These are phyloP conservation scores for Metschnikowia lachancei DNA, from an alignment of 805 yeast genomes.

Conservation along the genomic window DNA sequence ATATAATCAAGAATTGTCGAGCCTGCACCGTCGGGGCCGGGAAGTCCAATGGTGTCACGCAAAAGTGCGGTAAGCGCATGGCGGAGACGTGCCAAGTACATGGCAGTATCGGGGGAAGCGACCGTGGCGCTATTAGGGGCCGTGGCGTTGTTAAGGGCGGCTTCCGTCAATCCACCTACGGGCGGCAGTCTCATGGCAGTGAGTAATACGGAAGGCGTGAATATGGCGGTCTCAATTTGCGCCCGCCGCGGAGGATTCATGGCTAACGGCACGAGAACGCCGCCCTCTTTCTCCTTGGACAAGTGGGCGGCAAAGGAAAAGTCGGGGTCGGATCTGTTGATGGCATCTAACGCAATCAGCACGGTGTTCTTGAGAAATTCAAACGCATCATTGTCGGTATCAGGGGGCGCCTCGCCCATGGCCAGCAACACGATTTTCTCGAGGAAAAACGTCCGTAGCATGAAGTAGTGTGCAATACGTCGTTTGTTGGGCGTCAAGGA, in stretches of 20 bases:
- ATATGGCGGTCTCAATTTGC: conserved; percentile 3
- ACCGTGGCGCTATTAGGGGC: neutral
- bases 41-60: conserved; percentile 2
- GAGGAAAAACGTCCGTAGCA: conserved; percentile 12
- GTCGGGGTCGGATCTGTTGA: neutral
- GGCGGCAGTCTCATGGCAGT: neutral
- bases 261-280: conserved; percentile 15
- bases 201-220: conserved; percentile 9
- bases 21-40: neutral
- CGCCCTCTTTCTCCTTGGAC: conserved; percentile 12
- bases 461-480: conserved; percentile 11
- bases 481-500: conserved; percentile 3
- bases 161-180: no score
- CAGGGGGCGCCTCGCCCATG: conserved; percentile 1
- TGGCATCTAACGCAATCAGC: conserved; percentile 4
- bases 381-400: conserved; percentile 2
- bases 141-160: no score
- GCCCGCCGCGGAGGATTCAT: conserved; percentile 11
- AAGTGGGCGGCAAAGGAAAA: conserved; percentile 1
- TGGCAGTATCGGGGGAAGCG: neutral
- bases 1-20: neutral
- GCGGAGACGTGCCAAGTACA: conserved; percentile 5
- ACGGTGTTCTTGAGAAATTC: conserved; percentile 8
- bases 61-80: conserved; percentile 2
- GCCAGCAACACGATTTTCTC: conserved; percentile 10